Evolutionary conservation across 1,284 basidiomycete genomes (phyloP).

Genomic region (Agaricales sp.): DNA sequence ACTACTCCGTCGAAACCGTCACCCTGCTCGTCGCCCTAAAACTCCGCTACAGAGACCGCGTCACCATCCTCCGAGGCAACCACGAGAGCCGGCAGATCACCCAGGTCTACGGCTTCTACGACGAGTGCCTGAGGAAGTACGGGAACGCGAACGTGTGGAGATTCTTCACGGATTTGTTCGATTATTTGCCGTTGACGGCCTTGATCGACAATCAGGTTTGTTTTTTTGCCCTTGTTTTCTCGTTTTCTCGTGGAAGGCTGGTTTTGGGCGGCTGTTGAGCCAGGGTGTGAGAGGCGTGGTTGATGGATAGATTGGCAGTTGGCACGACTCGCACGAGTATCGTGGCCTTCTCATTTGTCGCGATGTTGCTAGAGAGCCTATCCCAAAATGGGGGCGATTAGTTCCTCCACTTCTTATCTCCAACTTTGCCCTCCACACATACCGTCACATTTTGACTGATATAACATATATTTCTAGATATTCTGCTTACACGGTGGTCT

Average conservation of each 20-base stretch:
- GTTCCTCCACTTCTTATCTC: background rate
- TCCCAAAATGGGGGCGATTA: background rate
- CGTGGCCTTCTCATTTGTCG: too few species aligned
- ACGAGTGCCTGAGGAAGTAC: constrained; percentile 99
- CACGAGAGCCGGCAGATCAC: constrained; percentile 99
- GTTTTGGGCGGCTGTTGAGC: too few species aligned
- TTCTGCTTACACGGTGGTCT: constrained; percentile 99
- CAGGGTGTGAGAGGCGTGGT: too few species aligned
- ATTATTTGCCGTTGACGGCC: constrained; percentile 94
- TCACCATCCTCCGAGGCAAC: constrained; percentile 97
- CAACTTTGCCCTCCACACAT: background rate
- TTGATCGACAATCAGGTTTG: constrained; percentile 94
- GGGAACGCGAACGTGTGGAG: constrained; percentile 99
- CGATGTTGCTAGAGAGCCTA: too few species aligned
- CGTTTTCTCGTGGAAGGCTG: background rate
- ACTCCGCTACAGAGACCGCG: constrained; percentile 95
- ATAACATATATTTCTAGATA: constrained; percentile 50
- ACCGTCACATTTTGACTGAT: background rate
- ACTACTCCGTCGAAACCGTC: constrained; percentile 99
- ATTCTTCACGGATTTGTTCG: constrained; percentile 98
- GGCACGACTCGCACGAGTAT: background rate
- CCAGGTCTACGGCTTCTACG: constrained; percentile 99
- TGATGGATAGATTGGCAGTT: too few species aligned
- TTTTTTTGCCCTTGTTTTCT: constrained; percentile 3
- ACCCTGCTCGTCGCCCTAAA: constrained; percentile 98